A percentile compares a stretch with the other conserved stretches of the same genome.
Evolutionary conservation across 2,329 filamentous ascomycete genomes (phyloP).

Genomic region (Zasmidium cellare): DNA sequence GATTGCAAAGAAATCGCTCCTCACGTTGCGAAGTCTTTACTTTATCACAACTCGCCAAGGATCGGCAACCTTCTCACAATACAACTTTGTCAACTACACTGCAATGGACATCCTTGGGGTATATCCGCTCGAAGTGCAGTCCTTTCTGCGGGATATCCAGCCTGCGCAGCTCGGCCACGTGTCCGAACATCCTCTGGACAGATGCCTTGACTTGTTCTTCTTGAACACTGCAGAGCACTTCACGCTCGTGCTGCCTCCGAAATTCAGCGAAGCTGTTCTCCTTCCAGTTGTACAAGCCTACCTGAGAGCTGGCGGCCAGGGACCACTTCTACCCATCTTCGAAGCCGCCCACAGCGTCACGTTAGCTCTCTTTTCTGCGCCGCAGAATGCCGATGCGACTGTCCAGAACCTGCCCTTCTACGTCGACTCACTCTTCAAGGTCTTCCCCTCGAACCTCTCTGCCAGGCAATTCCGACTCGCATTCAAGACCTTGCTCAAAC

Average conservation of each 20-base stretch:
- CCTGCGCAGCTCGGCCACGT: conserved; percentile 56
- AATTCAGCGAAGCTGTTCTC: conserved; percentile 70
- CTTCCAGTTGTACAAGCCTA: conserved; percentile 74
- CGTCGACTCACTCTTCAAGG: conserved; percentile 73
- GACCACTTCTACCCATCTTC: conserved; percentile 68
- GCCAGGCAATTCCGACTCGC: conserved; percentile 85
- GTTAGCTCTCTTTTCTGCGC: conserved; percentile 76
- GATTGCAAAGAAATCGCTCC: conserved; percentile 70
- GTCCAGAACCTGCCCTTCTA: conserved; percentile 77
- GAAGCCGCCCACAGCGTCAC: conserved; percentile 84
- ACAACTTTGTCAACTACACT: conserved; percentile 79
- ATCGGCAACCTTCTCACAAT: conserved; percentile 75
- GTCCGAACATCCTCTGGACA: conserved; percentile 64
- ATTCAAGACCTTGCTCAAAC: conserved; percentile 80
- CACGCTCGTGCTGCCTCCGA: conserved; percentile 65
- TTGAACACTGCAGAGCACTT: conserved; percentile 85
- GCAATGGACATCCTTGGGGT: conserved; percentile 78
- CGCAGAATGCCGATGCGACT: conserved; percentile 71
- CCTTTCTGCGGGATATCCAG: conserved; percentile 66
- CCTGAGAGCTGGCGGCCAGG: conserved; percentile 61
- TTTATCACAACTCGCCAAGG: conserved; percentile 78
- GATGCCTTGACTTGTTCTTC: conserved; percentile 82
- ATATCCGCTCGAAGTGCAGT: conserved; percentile 65
- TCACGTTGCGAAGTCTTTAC: conserved; percentile 73
- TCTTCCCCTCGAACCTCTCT: conserved; percentile 77